These are phyloP conservation scores for Tylopilus vinaceipallidus DNA, from an alignment of 768 basidiomycete genomes.

Conservation along the genomic window DNA sequence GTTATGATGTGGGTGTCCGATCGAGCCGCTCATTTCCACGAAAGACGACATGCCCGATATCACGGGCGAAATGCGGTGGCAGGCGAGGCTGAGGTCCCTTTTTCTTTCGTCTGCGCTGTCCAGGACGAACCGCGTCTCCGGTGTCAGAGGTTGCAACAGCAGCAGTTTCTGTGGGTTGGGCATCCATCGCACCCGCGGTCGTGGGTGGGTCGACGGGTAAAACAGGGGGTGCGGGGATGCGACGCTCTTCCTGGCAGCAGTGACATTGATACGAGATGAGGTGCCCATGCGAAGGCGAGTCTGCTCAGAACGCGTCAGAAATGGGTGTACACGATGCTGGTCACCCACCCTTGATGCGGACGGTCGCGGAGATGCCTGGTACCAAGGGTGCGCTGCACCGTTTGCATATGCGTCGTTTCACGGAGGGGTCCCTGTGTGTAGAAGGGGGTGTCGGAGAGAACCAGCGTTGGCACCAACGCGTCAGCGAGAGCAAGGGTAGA, in stretches of 20 bases:
- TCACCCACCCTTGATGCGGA: slow-evolving; percentile 62
- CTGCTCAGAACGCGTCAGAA: slow-evolving; percentile 31
- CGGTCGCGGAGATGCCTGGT: slow-evolving; percentile 62
- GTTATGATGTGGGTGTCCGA: not conserved
- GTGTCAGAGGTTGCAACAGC: not conserved
- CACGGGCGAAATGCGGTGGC: slow-evolving; percentile 61
- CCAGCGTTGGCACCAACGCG: not conserved
- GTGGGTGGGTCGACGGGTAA: slow-evolving; percentile 7
- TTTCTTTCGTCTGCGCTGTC: slow-evolving; percentile 15
- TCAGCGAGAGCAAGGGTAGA: not conserved
- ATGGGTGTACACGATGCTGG: not conserved
- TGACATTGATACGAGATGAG: slow-evolving; percentile 57
- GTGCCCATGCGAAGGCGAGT: slow-evolving; percentile 49
- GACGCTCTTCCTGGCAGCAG: slow-evolving; percentile 54
- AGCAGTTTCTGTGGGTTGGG: not conserved
- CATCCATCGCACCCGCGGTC: not conserved
- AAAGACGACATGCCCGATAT: slow-evolving; percentile 66
- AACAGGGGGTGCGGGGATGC: slow-evolving; percentile 65
- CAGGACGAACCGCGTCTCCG: not conserved
- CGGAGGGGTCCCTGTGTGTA: slow-evolving; percentile 62
- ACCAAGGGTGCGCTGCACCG: slow-evolving; percentile 62
- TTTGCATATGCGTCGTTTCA: slow-evolving; percentile 82
- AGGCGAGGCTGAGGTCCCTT: slow-evolving; percentile 34
- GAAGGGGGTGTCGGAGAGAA: not conserved
- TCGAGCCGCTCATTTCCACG: slow-evolving; percentile 54